Conservation (phyloP, 2,329 filamentous ascomycete genomes). For the Xylariaceae sp. region DNA sequence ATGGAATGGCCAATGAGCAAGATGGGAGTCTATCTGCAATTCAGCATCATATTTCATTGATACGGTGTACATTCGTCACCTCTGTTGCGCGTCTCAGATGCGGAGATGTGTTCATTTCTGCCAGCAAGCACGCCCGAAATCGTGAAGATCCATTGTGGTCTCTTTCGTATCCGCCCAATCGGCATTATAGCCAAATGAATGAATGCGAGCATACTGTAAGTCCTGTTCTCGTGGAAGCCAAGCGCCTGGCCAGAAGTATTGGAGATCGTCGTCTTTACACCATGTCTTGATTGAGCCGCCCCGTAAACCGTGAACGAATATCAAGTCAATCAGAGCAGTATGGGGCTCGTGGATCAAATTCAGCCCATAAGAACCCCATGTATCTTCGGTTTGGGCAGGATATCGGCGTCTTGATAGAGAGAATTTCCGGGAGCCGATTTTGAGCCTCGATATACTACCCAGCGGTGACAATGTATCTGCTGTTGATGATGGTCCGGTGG, state of each 20-base stretch:
- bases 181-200: constrained; percentile 34
- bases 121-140: constrained; percentile 18
- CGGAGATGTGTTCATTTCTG: constrained; percentile 1
- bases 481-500: too few species aligned
- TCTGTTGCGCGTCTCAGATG: neutral
- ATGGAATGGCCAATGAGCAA: constrained; percentile 6
- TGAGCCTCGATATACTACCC: neutral
- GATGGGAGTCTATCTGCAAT: neutral
- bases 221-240: constrained; percentile 37
- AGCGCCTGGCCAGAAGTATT: constrained; percentile 39
- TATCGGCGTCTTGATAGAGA: constrained; percentile 15
- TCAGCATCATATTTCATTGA: neutral
- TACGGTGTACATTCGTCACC: neutral
- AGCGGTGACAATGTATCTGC: neutral
- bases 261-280: constrained; percentile 31
- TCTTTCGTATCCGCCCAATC: constrained; percentile 23
- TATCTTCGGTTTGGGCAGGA: constrained; percentile 17
- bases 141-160: constrained; percentile 27
- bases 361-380: constrained; percentile 25
- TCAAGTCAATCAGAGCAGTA: constrained; percentile 35
- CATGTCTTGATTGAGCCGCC: constrained; percentile 42
- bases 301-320: constrained; percentile 43
- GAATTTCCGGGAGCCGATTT: neutral
- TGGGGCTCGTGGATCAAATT: constrained; percentile 26
- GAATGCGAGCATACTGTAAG: constrained; percentile 28